Evolutionary conservation across 176 grass and related monocot genomes (phyloP), one percentile per base, ranked within the genome.

Genomic region (Aegilops bicornis): DNA sequence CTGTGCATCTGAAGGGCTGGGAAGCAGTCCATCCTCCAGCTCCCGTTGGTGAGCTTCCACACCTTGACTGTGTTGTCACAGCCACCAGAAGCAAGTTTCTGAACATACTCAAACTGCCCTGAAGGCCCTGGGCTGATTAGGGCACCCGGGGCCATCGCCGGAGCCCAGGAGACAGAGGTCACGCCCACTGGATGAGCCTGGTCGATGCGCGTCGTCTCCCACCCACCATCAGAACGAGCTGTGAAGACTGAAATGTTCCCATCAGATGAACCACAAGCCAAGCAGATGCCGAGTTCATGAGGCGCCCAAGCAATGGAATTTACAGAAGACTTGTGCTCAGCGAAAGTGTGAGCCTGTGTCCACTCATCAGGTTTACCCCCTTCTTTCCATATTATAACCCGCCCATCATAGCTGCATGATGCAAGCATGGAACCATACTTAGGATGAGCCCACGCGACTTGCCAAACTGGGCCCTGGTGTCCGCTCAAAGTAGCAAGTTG

Each of bases 41-140:
- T 83, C 17, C 93, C 93, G 16, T 89, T 95, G 74, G 86, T 90
- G 14, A 95, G 79, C 83, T 92, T 95, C 93, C 90, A 95, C 48
- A 95, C 91, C 86, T 92, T 95, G n/a, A 90, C 93, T 6, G 93
- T 95, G 43, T 92, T 92, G 65, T 95, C 90, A 16, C 93, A 95
- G 48, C 93, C 93, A 76, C 88, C 93, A 54, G 93, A 95, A 17
- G 83, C 83, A 40, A 95, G 90, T 79, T 95, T 92, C 90, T 92
- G 90, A 73, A 92, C 90, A 69, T 90, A 83, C 25, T 92, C 93
- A 81, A 86, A 92, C 60, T 88, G 85, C 15, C 88, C 87, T 5
- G 90, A 92, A 59, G 86, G 12, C 7, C 88, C 88, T 79, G 89
- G 40, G 30, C 85, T 86, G 62, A 95, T 89, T 35, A 92, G 79